phyloP scores from a whole-genome alignment of 257 asterid species.

The Rehmannia glutinosa region DNA sequence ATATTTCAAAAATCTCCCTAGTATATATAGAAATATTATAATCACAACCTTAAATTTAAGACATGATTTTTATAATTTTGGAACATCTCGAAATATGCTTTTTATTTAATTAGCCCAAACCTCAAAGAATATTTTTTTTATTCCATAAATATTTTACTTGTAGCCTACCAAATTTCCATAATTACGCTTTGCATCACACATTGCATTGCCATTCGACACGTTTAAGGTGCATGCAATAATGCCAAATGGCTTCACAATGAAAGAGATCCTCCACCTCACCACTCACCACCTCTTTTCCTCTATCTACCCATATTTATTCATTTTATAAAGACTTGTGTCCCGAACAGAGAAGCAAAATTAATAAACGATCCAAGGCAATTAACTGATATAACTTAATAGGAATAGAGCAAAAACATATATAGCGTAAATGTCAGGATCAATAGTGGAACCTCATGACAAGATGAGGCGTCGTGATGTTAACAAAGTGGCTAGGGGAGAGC shows the following conservation, averaged over 20 bases:
- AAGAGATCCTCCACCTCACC: not conserved
- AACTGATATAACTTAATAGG: not conserved
- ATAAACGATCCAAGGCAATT: not conserved
- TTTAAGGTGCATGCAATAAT: not conserved
- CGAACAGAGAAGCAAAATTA: not conserved
- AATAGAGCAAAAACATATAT: not conserved
- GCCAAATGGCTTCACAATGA: constrained; percentile 15
- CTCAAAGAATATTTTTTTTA: too few relatives aligned
- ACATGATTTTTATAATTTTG: too few relatives aligned
- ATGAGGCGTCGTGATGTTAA: constrained; percentile 40
- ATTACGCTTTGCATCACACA: too few relatives aligned
- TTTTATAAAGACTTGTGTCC: not conserved
- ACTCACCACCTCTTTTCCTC: not conserved
- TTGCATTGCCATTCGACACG: too few relatives aligned
- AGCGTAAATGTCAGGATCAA: constrained; percentile 28
- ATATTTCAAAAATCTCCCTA: too few relatives aligned
- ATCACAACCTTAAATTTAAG: too few relatives aligned
- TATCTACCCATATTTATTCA: not conserved
- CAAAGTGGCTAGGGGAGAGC: constrained; percentile 46
- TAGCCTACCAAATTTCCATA: too few relatives aligned
- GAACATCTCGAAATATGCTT: too few relatives aligned
- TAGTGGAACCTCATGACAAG: constrained; percentile 39
- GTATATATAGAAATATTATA: too few relatives aligned
- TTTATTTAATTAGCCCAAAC: too few relatives aligned
- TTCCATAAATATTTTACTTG: too few relatives aligned